Base-by-base conservation (phyloP, 345 rosid genomes). In the Acer saccharum region DNA sequence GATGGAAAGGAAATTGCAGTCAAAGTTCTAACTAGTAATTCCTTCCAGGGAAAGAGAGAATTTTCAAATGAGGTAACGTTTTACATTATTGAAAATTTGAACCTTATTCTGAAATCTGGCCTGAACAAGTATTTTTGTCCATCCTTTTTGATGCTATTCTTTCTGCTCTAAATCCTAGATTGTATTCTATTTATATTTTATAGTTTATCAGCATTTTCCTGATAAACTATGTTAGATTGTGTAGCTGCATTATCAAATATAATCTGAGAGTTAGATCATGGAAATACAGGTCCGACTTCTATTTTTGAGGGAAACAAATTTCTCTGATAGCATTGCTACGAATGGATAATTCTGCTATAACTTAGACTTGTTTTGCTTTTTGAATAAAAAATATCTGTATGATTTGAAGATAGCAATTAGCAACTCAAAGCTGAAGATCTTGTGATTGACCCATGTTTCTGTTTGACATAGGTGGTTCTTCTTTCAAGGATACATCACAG, bases 401-500 rank as follows among this genome's bases (percentile, higher is more conserved):
- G 9, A 35, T 69, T 71, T 63, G 44, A 62, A 20, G 8, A 41
- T 71, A 18, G 65, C 54, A 27, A 44, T 43, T 71, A 18, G 65
- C 54, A 27, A 44, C 48, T 67, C 1, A 64, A 76, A 64, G 21
- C 77, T 62, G 76, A 74, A 76, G 18, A 46, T 67, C 60, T 21
- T 61, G n/a, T 71, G 71, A n/a, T 77, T 71, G 65, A 55, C 7
- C 11, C 10, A 18, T 68, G 43, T 60, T 78, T 57, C 32, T 76
- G 52, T n/a, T 65, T 78, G 84, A 74, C 65, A 10, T 74, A 97
- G 99, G 98, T 97, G 79, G 89, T 87, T 43, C 94, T 97, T 84
- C 98, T 97, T 44, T 97, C 99, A 68, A 92, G 98, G 88, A 97
- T 97, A 86, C 99, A 97, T 89, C 99, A 97, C 79, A 87, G 98